Base-by-base conservation (phyloP, 1,139 yeast genomes). In the Geotrichum macrosporum region DNA sequence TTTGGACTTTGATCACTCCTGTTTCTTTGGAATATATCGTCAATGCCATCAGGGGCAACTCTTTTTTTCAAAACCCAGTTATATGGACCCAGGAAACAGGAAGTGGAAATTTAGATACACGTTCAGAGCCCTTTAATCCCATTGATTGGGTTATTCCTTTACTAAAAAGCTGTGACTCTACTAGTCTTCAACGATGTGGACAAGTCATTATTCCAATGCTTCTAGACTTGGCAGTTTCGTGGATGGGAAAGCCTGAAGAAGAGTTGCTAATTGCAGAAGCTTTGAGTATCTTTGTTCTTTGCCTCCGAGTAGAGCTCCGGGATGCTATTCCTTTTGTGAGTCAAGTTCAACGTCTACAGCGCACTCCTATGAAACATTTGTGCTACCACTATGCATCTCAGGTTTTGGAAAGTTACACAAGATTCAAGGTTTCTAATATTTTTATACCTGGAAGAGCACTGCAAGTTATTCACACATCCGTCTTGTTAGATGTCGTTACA, bases 401-500 rank as follows among this genome's bases (percentile, higher is more conserved):
- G 10, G 42, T 49, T 19, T 19, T 49, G 10, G 40, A 45, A 31
- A 47, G 50, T 18, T 41, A 44, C 24, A 30, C 42, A n/a, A 21
- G 38, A 24, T 49, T 33, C 35, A 39, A 39, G n/a, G 47, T 45
- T 30, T 42, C 48, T 19, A 42, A 46, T 43, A 33, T 40, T 27
- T 21, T 31, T 5, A 45, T 51, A 10, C 41, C 42, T 16, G 22
- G 38, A 3, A 39, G 36, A 37, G 47, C 53, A 5, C 32, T 49
- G 18, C 29, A 41, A 3, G 46, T 51, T 15, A 43, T 53, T 9
- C 42, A 39, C 16, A 29, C 35, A 31, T 44, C 51, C 2, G 41
- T 53, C 16, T 40, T 47, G 24, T 44, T 53, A 19, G 57, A 55
- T 29, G 53, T 54, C 10, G 48, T 49, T 12, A 47, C 54, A 16